Conservation (phyloP, 1,139 yeast genomes). For the Pichia inconspicua region DNA sequence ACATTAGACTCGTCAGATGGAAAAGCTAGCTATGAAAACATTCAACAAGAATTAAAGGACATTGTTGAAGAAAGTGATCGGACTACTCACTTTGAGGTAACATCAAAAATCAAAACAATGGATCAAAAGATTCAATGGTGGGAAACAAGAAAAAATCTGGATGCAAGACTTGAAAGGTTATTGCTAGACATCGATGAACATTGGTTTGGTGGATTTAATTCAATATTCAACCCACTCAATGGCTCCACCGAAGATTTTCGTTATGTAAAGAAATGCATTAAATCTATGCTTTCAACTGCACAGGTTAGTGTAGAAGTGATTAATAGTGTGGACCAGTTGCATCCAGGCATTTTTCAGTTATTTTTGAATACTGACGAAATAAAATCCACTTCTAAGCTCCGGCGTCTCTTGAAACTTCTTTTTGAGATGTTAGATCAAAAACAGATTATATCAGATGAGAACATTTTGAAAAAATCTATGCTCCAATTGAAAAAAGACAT, state of each 20-base stretch:
- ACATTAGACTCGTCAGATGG: conserved; percentile 48
- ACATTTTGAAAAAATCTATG: not conserved
- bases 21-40: conserved; percentile 39
- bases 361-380: conserved; percentile 40
- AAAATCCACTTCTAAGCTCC: conserved; percentile 33
- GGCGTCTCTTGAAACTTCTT: conserved; percentile 57
- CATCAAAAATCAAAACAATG: conserved; percentile 44
- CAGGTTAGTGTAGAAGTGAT: not conserved
- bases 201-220: conserved; percentile 80
- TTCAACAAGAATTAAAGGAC: conserved; percentile 35
- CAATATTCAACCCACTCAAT: conserved; percentile 41
- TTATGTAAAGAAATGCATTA: conserved; percentile 29
- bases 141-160: conserved; percentile 58
- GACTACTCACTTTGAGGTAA: conserved; percentile 48
- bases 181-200: conserved; percentile 50
- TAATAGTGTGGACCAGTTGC: conserved; percentile 19
- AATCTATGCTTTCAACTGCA: not conserved
- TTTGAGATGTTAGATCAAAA: conserved; percentile 40
- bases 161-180: conserved; percentile 45
- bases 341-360: conserved; percentile 31
- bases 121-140: conserved; percentile 75
- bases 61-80: conserved; percentile 55
- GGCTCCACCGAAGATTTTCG: conserved; percentile 27
- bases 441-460: not conserved
- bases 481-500: not conserved